Evolutionary conservation across 345 rosid species (phyloP).

Genomic region (Anastatica hierochuntica): DNA sequence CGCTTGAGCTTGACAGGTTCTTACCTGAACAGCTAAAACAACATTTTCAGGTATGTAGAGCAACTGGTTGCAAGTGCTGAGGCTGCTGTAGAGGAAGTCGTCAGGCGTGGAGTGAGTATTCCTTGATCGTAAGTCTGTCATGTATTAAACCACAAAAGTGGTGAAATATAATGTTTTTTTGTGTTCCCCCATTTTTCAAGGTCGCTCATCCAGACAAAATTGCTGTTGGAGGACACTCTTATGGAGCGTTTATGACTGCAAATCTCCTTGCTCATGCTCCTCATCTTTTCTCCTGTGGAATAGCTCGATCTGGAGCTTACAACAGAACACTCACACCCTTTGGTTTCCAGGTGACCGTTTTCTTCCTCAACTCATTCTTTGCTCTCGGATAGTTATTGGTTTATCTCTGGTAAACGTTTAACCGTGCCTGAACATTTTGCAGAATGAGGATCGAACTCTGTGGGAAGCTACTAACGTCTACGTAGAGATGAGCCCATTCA

Average conservation of each 20-base stretch:
- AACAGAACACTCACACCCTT: slow-evolving; percentile 97
- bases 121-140: slow-evolving; percentile 3
- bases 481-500: slow-evolving; percentile 98
- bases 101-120: slow-evolving; percentile 68
- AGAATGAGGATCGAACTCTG: slow-evolving; percentile 96
- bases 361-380: neutral
- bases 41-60: slow-evolving; percentile 64
- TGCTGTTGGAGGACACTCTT: slow-evolving; percentile 96
- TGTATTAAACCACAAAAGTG: neutral
- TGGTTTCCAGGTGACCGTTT: slow-evolving; percentile 71
- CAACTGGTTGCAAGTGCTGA: slow-evolving; percentile 94
- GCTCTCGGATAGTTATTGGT: slow-evolving; percentile 8
- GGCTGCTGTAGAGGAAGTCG: slow-evolving; percentile 98
- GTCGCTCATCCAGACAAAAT: slow-evolving; percentile 87
- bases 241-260: slow-evolving; percentile 98
- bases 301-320: slow-evolving; percentile 98
- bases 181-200: slow-evolving; percentile 26
- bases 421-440: neutral
- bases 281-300: slow-evolving; percentile 87
- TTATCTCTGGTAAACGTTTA: neutral
- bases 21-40: slow-evolving; percentile 6
- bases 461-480: slow-evolving; percentile 87
- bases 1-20: too few species aligned
- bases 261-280: slow-evolving; percentile 98
- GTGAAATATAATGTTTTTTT: neutral